Evolutionary conservation across 2,329 filamentous ascomycete genomes (phyloP).

Genomic region (Erysiphe pulchra): DNA sequence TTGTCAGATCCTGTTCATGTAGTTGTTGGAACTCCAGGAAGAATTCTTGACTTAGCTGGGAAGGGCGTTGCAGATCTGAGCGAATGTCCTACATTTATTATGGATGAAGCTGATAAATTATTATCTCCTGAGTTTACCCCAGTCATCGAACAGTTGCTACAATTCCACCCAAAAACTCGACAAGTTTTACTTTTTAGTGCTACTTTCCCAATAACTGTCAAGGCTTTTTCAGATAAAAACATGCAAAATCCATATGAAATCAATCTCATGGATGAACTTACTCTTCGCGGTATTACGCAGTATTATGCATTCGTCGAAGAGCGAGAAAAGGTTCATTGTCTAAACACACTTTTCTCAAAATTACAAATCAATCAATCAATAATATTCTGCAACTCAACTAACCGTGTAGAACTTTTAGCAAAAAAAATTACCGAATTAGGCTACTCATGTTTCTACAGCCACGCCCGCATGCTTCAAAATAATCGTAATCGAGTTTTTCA

Average conservation of each 20-base stretch:
- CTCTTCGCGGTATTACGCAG: conserved; percentile 89
- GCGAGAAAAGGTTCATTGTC: conserved; percentile 95
- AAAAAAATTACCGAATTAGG: conserved; percentile 99
- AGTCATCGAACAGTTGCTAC: conserved; percentile 84
- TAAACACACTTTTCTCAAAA: conserved; percentile 97
- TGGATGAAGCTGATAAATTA: conserved; percentile 98
- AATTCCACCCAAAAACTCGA: conserved; percentile 87
- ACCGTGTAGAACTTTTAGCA: conserved; percentile 84
- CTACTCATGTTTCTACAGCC: conserved; percentile 98
- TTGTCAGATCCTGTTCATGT: conserved; percentile 88
- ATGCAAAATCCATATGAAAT: conserved; percentile 95
- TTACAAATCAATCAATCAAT: conserved; percentile 99
- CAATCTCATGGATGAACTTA: conserved; percentile 98
- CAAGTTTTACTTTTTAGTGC: conserved; percentile 99
- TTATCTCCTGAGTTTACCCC: conserved; percentile 91
- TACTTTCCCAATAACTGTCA: conserved; percentile 90
- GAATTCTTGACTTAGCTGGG: conserved; percentile 85
- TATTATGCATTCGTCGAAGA: conserved; percentile 99
- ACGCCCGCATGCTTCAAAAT: conserved; percentile 92
- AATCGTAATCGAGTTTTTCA: conserved; percentile 97
- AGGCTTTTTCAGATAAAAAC: conserved; percentile 95
- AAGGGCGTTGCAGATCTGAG: conserved; percentile 93
- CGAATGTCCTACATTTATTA: conserved; percentile 92
- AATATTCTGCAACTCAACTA: conserved; percentile 99
- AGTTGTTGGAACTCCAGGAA: conserved; percentile 85